A percentile compares a stretch with the other conserved stretches of the same genome.
Conservation (phyloP, 2,329 filamentous ascomycete genomes). For the Venturia oleaginea region DNA sequence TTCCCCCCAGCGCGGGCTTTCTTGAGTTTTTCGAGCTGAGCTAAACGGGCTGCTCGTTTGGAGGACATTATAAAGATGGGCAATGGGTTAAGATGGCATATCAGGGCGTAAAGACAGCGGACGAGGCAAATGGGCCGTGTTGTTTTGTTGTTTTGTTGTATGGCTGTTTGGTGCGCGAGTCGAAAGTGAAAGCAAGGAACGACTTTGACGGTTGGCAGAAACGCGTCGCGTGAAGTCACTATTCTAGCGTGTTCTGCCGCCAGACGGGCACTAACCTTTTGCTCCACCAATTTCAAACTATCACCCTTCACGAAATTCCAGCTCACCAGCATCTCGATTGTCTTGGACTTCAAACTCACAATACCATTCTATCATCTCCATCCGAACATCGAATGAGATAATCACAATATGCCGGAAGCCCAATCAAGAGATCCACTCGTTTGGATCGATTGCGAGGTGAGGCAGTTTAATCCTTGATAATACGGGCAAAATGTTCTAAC, state of each 20-base stretch:
- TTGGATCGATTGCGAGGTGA: conserved; percentile 74
- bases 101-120: neutral
- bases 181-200: neutral
- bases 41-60: conserved; percentile 9
- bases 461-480: conserved; percentile 1
- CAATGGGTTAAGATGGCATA: neutral
- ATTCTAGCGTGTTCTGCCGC: neutral
- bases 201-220: neutral
- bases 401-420: conserved; percentile 30
- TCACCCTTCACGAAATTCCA: neutral
- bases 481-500: conserved; percentile 10
- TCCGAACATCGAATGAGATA: neutral
- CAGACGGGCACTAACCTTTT: neutral
- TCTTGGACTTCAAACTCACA: neutral
- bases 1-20: conserved; percentile 83
- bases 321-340: neutral
- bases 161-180: neutral
- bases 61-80: neutral
- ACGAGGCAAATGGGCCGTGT: neutral
- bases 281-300: neutral
- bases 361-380: neutral
- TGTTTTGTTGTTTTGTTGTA: neutral
- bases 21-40: conserved; percentile 65
- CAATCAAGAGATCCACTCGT: conserved; percentile 59
- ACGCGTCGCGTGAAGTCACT: neutral